Evolutionary conservation across 306 rosid species (phyloP).

Genomic region (Vachellia pachyceras): DNA sequence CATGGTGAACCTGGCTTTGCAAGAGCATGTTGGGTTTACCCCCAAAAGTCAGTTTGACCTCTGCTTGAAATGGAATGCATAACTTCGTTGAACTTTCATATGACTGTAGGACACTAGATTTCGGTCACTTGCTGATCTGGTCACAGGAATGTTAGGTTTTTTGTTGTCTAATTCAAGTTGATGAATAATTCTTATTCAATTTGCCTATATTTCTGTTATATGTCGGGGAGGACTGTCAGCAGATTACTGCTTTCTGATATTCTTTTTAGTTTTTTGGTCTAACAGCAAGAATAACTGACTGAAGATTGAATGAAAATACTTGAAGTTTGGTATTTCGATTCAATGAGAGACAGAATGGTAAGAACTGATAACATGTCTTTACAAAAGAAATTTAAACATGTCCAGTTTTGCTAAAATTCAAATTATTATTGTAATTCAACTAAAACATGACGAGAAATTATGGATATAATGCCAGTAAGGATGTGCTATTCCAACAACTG

Average conservation of each 20-base stretch:
- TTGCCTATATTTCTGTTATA: background rate
- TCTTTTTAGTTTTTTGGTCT: background rate
- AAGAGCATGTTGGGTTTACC: background rate
- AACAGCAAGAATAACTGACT: background rate
- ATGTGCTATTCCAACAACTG: background rate
- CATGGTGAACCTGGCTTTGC: background rate
- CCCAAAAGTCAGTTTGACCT: background rate
- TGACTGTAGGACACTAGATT: background rate
- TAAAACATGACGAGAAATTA: background rate
- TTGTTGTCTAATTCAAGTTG: background rate
- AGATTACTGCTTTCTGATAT: background rate
- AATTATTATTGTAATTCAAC: background rate
- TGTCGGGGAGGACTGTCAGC: background rate
- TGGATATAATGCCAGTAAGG: background rate
- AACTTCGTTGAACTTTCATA: background rate
- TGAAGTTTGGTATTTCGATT: background rate
- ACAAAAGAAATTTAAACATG: background rate
- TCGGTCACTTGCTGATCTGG: background rate
- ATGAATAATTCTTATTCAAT: background rate
- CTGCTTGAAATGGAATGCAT: background rate
- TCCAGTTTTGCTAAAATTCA: background rate
- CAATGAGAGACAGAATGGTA: background rate
- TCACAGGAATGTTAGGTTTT: background rate
- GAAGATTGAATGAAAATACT: background rate
- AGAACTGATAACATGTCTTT: background rate